These are phyloP conservation scores for Colletotrichum navitas DNA, from an alignment of 2,329 filamentous ascomycete genomes.

Conservation along the genomic window DNA sequence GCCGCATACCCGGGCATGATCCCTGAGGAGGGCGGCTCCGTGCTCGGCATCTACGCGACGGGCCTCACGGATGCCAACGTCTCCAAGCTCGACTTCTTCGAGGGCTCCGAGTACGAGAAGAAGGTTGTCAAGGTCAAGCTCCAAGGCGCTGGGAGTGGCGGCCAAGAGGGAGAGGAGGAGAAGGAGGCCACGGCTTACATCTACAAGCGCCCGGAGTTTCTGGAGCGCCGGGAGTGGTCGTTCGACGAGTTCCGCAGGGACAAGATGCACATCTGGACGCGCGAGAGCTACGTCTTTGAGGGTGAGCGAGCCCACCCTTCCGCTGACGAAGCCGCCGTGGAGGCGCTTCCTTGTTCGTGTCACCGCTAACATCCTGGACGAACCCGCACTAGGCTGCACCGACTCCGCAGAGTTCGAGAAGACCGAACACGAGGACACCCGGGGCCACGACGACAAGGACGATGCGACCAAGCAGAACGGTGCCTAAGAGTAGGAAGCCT, in stretches of 20 bases:
- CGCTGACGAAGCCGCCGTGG: neutral
- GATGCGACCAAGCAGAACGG: slow-evolving; percentile 17
- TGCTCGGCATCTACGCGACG: slow-evolving; percentile 81
- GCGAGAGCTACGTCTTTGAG: slow-evolving; percentile 62
- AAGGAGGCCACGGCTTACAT: slow-evolving; percentile 74
- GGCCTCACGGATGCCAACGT: slow-evolving; percentile 85
- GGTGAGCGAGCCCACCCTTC: slow-evolving; percentile 47
- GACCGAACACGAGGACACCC: slow-evolving; percentile 21
- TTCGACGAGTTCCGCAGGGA: slow-evolving; percentile 85
- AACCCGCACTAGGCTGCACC: slow-evolving; percentile 24
- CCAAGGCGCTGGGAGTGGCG: slow-evolving; percentile 49
- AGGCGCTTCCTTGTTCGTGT: neutral
- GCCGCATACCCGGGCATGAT: slow-evolving; percentile 88
- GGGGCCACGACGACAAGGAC: slow-evolving; percentile 13
- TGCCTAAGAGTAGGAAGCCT: slow-evolving; percentile 1
- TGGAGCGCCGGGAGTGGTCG: slow-evolving; percentile 88
- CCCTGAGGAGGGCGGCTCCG: slow-evolving; percentile 65
- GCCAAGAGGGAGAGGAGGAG: slow-evolving; percentile 59
- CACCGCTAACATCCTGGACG: slow-evolving; percentile 8
- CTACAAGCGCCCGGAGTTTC: slow-evolving; percentile 60
- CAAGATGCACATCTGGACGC: slow-evolving; percentile 71
- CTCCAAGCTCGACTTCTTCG: slow-evolving; percentile 81
- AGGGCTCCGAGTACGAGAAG: slow-evolving; percentile 80
- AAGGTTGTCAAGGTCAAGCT: slow-evolving; percentile 65
- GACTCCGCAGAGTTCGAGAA: slow-evolving; percentile 36